Evolutionary conservation across 805 yeast genomes (phyloP).

Genomic region (Hermanozyma aechmeae): DNA sequence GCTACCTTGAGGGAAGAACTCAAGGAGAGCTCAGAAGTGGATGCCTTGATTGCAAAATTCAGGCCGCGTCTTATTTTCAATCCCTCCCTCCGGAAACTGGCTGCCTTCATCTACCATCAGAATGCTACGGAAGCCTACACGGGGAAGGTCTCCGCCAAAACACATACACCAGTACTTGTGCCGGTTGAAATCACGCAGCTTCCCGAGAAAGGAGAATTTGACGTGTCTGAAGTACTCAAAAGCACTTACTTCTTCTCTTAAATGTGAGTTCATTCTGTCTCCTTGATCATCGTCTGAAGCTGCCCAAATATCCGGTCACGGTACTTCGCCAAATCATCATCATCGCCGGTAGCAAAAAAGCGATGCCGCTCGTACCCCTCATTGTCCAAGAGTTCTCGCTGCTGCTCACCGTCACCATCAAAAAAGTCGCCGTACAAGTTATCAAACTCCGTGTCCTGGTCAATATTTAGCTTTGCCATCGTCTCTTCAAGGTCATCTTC

Average conservation of each 20-base stretch:
- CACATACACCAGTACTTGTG: constrained; percentile 18
- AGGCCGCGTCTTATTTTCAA: background rate
- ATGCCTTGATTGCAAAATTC: constrained; percentile 9
- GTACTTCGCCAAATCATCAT: constrained; percentile 54
- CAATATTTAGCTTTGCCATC: constrained; percentile 11
- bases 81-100: background rate
- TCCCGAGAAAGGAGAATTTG: constrained; percentile 24
- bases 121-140: background rate
- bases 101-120: background rate
- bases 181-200: constrained; percentile 19
- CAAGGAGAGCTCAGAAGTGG: constrained; percentile 2
- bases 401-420: constrained; percentile 25
- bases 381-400: constrained; percentile 15
- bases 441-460: constrained; percentile 8
- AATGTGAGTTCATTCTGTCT: constrained; percentile 10
- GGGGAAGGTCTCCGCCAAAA: constrained; percentile 1
- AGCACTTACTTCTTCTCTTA: constrained; percentile 31
- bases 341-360: constrained; percentile 49
- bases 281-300: constrained; percentile 46
- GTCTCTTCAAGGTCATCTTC: constrained; percentile 12
- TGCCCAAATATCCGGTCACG: constrained; percentile 54
- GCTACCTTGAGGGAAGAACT: constrained; percentile 6
- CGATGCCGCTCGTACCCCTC: constrained; percentile 31
- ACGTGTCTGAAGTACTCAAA: constrained; percentile 19
- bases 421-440: constrained; percentile 13